Evolutionary conservation across 495 filamentous ascomycete species (phyloP).

Genomic region (Podospora conica): DNA sequence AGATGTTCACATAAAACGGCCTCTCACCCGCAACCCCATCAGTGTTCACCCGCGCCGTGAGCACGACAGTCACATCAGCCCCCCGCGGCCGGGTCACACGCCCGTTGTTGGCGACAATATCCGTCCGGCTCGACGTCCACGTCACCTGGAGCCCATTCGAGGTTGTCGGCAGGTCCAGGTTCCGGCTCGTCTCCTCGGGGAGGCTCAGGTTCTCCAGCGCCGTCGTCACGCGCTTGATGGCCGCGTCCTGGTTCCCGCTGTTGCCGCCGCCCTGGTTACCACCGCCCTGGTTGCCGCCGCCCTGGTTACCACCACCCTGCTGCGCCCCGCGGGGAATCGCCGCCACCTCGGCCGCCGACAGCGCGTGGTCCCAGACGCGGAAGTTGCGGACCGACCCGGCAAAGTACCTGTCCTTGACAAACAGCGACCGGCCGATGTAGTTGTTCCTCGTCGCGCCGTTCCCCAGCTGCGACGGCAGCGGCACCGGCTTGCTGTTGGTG

Average conservation of each 20-base stretch:
- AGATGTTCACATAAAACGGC: conserved; percentile 1
- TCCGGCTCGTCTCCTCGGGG: conserved; percentile 7
- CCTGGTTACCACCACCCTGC: not conserved
- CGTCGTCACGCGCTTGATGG: not conserved
- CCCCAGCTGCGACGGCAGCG: conserved; percentile 3
- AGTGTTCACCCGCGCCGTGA: conserved; percentile 2
- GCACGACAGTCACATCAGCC: not conserved
- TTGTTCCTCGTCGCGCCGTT: conserved; percentile 7
- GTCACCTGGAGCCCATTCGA: conserved; percentile 6
- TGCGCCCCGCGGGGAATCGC: not conserved
- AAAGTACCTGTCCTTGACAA: conserved; percentile 10
- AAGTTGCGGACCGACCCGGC: conserved; percentile 16
- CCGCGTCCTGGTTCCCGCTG: not conserved
- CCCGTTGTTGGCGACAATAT: not conserved
- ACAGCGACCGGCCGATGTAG: conserved; percentile 15
- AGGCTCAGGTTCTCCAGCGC: conserved; percentile 5
- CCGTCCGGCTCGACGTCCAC: conserved; percentile 2
- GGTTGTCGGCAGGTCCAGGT: conserved; percentile 8
- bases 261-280: not conserved
- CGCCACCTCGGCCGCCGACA: conserved; percentile 8
- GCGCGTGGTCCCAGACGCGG: conserved; percentile 9
- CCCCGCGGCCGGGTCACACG: conserved; percentile 1
- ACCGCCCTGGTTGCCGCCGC: not conserved
- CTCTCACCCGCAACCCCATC: not conserved
- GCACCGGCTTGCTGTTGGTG: not conserved